Evolutionary conservation across 768 basidiomycete species (phyloP).

Genomic region (Tubosaeta sp.): DNA sequence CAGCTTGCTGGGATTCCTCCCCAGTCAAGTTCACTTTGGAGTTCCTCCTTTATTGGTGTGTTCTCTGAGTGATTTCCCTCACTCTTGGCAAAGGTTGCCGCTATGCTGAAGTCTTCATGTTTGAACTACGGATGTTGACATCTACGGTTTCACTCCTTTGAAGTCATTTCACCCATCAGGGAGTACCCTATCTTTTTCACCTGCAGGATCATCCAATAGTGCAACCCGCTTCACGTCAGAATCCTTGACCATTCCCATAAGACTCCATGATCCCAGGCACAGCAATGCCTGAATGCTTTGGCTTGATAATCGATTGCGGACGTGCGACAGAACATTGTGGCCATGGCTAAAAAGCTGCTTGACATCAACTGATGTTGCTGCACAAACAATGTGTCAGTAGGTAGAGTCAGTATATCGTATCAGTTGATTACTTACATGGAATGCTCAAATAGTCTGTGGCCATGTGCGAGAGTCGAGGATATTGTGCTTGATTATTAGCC

Average conservation of each 20-base stretch:
- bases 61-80: too few relatives aligned
- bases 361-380: conserved; percentile 7
- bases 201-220: background rate
- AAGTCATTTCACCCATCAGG: too few relatives aligned
- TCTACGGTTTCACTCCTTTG: too few relatives aligned
- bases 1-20: too few relatives aligned
- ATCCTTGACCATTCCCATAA: conserved; percentile 27
- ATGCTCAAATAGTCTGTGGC: conserved; percentile 1
- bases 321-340: conserved; percentile 23
- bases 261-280: conserved; percentile 35
- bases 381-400: conserved; percentile 4
- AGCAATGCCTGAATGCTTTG: conserved; percentile 25
- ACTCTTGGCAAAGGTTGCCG: too few relatives aligned
- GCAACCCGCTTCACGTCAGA: conserved; percentile 12
- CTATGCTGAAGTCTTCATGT: too few relatives aligned
- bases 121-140: too few relatives aligned
- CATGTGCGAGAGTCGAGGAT: background rate
- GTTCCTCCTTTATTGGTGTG: too few relatives aligned
- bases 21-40: too few relatives aligned
- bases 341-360: conserved; percentile 28
- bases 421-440: too few relatives aligned
- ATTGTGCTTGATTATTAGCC: background rate
- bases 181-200: conserved; percentile 11
- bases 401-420: too few relatives aligned
- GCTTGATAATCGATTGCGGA: conserved; percentile 21